A percentile compares a stretch with the other conserved stretches of the same genome.
These are phyloP conservation scores for Syzygium jambos DNA, from an alignment of 345 rosid genomes.

Conservation along the genomic window DNA sequence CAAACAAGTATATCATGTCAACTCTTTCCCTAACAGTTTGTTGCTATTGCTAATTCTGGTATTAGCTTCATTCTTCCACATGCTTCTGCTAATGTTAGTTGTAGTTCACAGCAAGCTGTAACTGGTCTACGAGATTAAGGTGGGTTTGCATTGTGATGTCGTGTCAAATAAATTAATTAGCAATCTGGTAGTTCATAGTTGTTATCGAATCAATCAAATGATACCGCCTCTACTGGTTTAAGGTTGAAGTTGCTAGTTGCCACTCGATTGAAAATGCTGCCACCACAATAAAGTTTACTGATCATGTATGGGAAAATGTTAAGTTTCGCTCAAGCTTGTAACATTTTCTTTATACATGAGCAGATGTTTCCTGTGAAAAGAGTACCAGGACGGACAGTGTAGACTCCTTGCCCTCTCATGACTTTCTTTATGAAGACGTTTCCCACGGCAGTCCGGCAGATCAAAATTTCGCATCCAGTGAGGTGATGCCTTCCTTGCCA, in stretches of 20 bases:
- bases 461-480: constrained; percentile 34
- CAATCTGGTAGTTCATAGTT: not conserved
- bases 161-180: not conserved
- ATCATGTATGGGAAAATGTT: not conserved
- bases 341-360: not conserved
- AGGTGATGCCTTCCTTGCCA: constrained; percentile 67
- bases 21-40: not conserved
- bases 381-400: constrained; percentile 13
- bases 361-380: constrained; percentile 36
- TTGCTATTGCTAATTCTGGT: not conserved
- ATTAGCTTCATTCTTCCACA: not conserved
- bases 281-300: not conserved
- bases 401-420: constrained; percentile 36
- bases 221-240: not conserved
- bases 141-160: not conserved
- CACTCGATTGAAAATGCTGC: not conserved
- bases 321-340: not conserved
- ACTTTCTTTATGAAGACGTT: constrained; percentile 48
- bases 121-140: not conserved
- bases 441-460: constrained; percentile 29
- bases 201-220: not conserved
- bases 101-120: not conserved
- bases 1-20: not conserved
- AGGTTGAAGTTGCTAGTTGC: not conserved
- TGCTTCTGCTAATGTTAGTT: not conserved